A percentile compares a stretch with the other conserved stretches of the same genome.
These are phyloP conservation scores for Euphorbia pulcherrima DNA, from an alignment of 345 rosid genomes.

Conservation along the genomic window DNA sequence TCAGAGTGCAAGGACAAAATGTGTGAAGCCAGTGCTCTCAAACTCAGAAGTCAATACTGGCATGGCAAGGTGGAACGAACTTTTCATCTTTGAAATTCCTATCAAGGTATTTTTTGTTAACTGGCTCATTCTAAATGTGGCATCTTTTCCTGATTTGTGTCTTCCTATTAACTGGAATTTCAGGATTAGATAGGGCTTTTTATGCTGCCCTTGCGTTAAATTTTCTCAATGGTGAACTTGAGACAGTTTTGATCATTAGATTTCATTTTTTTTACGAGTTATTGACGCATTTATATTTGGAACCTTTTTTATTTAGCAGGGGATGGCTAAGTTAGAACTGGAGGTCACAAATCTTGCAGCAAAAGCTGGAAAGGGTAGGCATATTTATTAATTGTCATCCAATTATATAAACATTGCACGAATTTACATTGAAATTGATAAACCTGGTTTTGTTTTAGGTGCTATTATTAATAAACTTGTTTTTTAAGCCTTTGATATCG, in stretches of 20 bases:
- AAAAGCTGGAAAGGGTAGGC: conserved; percentile 96
- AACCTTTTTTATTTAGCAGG: conserved; percentile 42
- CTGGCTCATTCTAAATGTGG: not conserved
- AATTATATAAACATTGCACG: not conserved
- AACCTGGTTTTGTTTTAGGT: conserved; percentile 1
- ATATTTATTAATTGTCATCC: conserved; percentile 6
- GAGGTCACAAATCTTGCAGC: conserved; percentile 99
- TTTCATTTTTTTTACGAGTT: not conserved
- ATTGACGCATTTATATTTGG: not conserved
- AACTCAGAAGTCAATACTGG: conserved; percentile 39
- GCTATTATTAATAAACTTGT: too few species aligned
- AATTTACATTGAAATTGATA: not conserved
- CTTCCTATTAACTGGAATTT: not conserved
- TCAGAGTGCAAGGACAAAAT: conserved; percentile 97
- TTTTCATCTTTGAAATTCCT: conserved; percentile 94
- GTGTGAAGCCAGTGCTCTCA: conserved; percentile 68
- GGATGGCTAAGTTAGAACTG: conserved; percentile 80
- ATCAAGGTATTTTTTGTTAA: conserved; percentile 42
- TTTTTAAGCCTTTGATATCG: not conserved
- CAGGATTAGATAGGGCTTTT: not conserved
- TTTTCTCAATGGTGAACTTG: not conserved
- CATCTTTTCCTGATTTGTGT: not conserved
- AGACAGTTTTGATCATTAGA: not conserved
- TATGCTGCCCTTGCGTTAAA: not conserved
- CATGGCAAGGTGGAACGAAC: conserved; percentile 84